Evolutionary conservation across 257 asterid species (phyloP), one percentile per base, ranked within the genome.

Genomic region (Solanum neorickii): DNA sequence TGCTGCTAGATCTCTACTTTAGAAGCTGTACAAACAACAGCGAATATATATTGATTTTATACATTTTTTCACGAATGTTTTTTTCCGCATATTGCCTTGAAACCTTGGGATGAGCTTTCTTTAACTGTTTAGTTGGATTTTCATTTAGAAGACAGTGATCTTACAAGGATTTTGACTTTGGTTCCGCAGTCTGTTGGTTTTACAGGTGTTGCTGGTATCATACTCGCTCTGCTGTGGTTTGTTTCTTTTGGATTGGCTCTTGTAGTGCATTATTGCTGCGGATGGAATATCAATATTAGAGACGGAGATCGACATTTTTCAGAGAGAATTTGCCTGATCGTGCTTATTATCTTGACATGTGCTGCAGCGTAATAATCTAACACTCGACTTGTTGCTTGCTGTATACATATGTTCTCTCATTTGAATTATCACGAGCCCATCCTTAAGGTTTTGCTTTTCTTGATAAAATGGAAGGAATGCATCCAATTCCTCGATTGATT

Each of bases 241-340:
- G 20, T 95, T 90, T 93, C 91, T n/a, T 97, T 97, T n/a, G 99
- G 98, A 23, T 87, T 93, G 91, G 98, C 98, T 86, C 96, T 97
- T 65, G 85, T 86, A 69, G 92, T 94, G 84, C 93, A 94, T 87
- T 92, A 91, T 89, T 92, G 93, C 87, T 94, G 95, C 35, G 98
- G 98, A 78, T 96, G 99, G 98, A 94, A 93, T 87, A 92, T 97
- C 88, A 90, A 90, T 59, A 90, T 97, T 60, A 87, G 87, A 1
- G 90, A 92, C 59, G 80, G 85, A 39, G 93, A 91, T 88, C 92
- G 95, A 41, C 90, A 88, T 86, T 92, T 92, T 91, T 92, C 97
- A 3, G 88, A 88, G 46, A 94, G 94, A 90, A 89, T 95, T 83
- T 95, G 98, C 87, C 93, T 97, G 80, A 52, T 90, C 39, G 89